Base-by-base conservation (phyloP, 148 eudicot genomes). In the Spergularia marina region DNA sequence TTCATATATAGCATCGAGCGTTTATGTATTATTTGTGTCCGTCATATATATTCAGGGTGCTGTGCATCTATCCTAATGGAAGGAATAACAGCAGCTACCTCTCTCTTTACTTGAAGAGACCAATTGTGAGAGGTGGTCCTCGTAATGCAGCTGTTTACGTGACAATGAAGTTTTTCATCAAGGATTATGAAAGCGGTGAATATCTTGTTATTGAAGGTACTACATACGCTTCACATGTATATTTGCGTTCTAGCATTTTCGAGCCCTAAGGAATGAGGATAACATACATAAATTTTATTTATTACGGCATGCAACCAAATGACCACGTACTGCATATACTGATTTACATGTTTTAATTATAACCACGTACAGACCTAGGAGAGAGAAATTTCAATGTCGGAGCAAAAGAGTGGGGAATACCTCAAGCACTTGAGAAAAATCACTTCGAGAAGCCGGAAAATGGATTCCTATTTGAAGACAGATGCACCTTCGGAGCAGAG, bases 151-250 rank as follows among this genome's bases (percentile, higher is more conserved):
- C 36, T 34, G n/a, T 5, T 36, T 7, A 12, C 16, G 20, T 39
- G 4, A 1, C 47, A 0, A 64, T 64, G 18, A 64, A 64, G 15
- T 64, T 64, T 64, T 64, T 64, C 68, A 64, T 64, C 36, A 13
- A 12, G 20, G 51, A 64, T 36, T 44, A 64, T 7, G 0, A 0
- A 13, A 2, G 11, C 3, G 47, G 8, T 34, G 47, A 64, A 39
- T 64, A 39, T 64, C 49, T 64, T 13, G 68, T 64, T 44, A 39
- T 64, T 2, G 68, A 34, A 64, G 68, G 68, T 36, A 30, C 36
- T 30, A 30, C 25, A 23, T 23, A 23, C 36, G 36, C 36, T 30
- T 3, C 36, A 30, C 36, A 30, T 30, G 36, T 30, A 30, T 2
- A 30, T 30, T 30, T 30, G 36, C 2, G 2, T 30, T 2, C 36